A percentile compares a stretch with the other conserved stretches of the same genome.
Evolutionary conservation across 2,329 filamentous ascomycete species (phyloP).

Genomic region (Fusarium marasasianum): DNA sequence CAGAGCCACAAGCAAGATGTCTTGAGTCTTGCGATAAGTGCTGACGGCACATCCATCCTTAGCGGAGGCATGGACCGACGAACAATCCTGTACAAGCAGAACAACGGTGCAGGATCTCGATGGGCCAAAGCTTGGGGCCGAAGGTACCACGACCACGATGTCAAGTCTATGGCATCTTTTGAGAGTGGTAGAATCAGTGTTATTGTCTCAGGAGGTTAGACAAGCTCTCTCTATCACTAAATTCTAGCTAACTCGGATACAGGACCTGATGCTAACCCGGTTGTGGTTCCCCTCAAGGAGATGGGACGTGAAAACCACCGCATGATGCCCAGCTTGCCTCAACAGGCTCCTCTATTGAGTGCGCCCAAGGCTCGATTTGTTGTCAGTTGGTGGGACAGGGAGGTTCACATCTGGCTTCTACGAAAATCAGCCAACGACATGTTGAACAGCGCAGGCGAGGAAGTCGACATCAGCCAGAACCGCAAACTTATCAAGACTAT

Average conservation of each 20-base stretch:
- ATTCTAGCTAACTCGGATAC: slow-evolving; percentile 1
- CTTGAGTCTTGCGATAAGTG: slow-evolving; percentile 83
- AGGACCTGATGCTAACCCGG: slow-evolving; percentile 87
- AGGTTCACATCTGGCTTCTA: slow-evolving; percentile 82
- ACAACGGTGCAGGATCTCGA: slow-evolving; percentile 65
- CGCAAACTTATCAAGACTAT: slow-evolving; percentile 76
- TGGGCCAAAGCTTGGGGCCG: slow-evolving; percentile 91
- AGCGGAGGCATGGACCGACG: slow-evolving; percentile 92
- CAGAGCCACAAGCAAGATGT: slow-evolving; percentile 91
- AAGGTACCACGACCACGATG: slow-evolving; percentile 90
- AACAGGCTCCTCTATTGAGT: slow-evolving; percentile 76
- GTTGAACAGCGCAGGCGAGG: slow-evolving; percentile 51
- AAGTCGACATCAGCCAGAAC: slow-evolving; percentile 59
- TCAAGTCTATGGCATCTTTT: slow-evolving; percentile 92
- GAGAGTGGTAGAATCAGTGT: slow-evolving; percentile 86
- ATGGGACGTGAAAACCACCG: slow-evolving; percentile 85
- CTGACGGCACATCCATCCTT: slow-evolving; percentile 82
- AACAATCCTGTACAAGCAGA: slow-evolving; percentile 82
- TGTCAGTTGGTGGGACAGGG: slow-evolving; percentile 91
- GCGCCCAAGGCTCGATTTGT: slow-evolving; percentile 79
- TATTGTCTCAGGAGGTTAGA: slow-evolving; percentile 86
- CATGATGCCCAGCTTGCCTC: slow-evolving; percentile 83
- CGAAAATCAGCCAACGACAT: slow-evolving; percentile 58
- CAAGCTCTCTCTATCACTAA: background rate
- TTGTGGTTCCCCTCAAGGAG: slow-evolving; percentile 79